Evolutionary conservation across 2,329 filamentous ascomycete species (phyloP).

Genomic region (Acrocalymma vagum): DNA sequence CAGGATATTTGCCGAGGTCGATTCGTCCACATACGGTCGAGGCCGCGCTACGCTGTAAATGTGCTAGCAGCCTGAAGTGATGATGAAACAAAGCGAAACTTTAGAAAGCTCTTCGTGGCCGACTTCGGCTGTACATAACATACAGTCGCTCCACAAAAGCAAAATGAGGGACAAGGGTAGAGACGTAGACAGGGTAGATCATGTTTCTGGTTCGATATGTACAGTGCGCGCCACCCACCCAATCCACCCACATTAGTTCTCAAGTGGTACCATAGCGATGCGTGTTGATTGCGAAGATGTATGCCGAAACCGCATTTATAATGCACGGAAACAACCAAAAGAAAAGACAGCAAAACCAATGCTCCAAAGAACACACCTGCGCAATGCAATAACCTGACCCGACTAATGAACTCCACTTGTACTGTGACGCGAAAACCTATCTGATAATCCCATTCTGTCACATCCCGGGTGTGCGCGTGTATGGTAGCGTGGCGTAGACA

Average conservation of each 20-base stretch:
- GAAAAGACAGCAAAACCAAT: conserved; percentile 28
- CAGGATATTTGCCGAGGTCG: conserved; percentile 42
- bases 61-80: conserved; percentile 3
- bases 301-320: conserved; percentile 14
- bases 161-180: too few relatives aligned
- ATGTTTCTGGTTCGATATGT: conserved; percentile 18
- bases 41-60: conserved; percentile 13
- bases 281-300: conserved; percentile 14
- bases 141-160: too few relatives aligned
- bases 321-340: conserved; percentile 14
- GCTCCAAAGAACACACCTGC: conserved; percentile 32
- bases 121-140: conserved; percentile 5
- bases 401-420: conserved; percentile 24
- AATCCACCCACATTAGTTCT: conserved; percentile 8
- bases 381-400: conserved; percentile 41
- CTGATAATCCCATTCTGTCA: conserved; percentile 16
- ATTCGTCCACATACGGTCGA: conserved; percentile 26
- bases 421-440: conserved; percentile 14
- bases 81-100: neutral
- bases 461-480: conserved; percentile 11
- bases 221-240: conserved; percentile 14
- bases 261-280: conserved; percentile 16
- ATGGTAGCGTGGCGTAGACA: conserved; percentile 3
- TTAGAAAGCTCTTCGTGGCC: conserved; percentile 2
- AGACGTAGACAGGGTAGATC: too few relatives aligned